These are phyloP conservation scores for Trypanosoma lewisi DNA, from an alignment of 208 protist species.

Conservation along the genomic window DNA sequence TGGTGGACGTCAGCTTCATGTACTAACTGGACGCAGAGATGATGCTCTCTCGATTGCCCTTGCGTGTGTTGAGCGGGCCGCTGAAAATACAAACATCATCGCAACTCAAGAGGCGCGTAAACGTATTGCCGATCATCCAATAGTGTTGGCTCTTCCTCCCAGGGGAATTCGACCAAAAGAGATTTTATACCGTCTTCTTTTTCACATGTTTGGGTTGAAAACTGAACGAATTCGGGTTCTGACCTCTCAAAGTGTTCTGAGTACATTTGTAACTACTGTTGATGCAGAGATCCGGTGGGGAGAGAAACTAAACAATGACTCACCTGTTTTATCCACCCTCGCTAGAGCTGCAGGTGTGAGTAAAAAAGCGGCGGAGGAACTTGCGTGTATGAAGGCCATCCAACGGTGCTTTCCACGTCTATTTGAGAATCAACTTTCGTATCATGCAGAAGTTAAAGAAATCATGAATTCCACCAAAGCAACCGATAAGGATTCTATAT, in stretches of 20 bases:
- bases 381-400: constrained; percentile 45
- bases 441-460: constrained; percentile 47
- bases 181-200: constrained; percentile 46
- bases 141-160: constrained; percentile 54
- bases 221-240: constrained; percentile 38
- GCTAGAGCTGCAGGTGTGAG: constrained; percentile 27
- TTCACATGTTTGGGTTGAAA: constrained; percentile 54
- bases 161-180: constrained; percentile 40
- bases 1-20: constrained; percentile 6
- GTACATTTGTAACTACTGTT: constrained; percentile 31
- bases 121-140: constrained; percentile 28
- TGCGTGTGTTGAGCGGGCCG: constrained; percentile 29
- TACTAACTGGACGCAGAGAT: constrained; percentile 14
- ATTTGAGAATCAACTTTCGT: constrained; percentile 60
- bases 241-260: background rate
- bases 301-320: background rate
- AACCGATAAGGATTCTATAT: constrained; percentile 23
- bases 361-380: constrained; percentile 34
- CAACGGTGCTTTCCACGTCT: constrained; percentile 55
- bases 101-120: constrained; percentile 26
- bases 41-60: constrained; percentile 33
- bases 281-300: constrained; percentile 21
- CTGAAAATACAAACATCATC: constrained; percentile 24
- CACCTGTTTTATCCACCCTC: constrained; percentile 19
- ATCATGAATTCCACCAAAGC: constrained; percentile 38